Base-by-base conservation (phyloP, 192 early-diverging fungal genomes). In the Coemansia sp. region DNA sequence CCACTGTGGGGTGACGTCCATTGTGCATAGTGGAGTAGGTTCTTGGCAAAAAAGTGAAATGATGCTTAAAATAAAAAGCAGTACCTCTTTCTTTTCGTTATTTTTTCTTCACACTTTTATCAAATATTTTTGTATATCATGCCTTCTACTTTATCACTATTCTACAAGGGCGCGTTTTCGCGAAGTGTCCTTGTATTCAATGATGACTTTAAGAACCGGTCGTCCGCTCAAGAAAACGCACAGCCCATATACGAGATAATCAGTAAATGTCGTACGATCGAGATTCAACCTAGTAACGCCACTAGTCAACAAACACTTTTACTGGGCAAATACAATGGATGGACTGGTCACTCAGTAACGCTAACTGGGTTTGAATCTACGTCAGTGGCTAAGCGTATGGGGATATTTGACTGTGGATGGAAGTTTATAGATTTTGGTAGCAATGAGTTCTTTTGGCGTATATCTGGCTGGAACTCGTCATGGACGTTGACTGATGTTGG, bases 1-100 rank as follows among this genome's bases (percentile, higher is more conserved):
- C 35, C 9, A 37, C 35, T 37, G 35, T 37, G 35, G 35, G 35
- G 64, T 69, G 60, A n/a, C 60, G 39, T 17, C 68, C 35, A 37
- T 37, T 37, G 35, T 37, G 35, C 68, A 47, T 39, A 26, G 26
- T 26, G 26, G 26, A 26, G 38, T 46, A 69, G 23, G 9, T 39
- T 13, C 6, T 42, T 16, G 28, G 68, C 44, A 19, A 2, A 26
- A 26, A 26, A n/a, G n/a, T 7, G 3, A 8, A 19, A 17, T 62
- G 13, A 11, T 16, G 6, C 5, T 14, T 33, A 4, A 26, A 38
- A 23, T 23, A 23, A 23, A 21, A 46, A 14, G 4, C 16, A 37
- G 35, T 62, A 69, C n/a, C 3, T 3, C 13, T 10, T 2, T 37
- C 9, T 6, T 37, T 37, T 37, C 7, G 1, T 37, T 37, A 37